Base-by-base conservation (phyloP, 495 filamentous ascomycete species). In the Podospora comata region DNA sequence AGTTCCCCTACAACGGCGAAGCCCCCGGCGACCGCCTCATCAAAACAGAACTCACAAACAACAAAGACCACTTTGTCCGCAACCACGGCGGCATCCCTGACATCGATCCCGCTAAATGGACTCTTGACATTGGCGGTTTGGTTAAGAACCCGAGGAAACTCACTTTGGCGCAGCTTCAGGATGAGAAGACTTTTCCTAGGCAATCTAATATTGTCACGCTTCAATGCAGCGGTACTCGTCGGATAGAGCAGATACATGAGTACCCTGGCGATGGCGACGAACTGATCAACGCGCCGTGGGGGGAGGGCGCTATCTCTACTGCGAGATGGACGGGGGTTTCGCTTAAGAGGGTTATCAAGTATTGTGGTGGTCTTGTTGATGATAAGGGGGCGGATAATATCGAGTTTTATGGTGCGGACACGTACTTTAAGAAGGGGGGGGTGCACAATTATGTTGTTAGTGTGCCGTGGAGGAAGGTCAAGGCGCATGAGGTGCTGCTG, bases 1-100 rank as follows among this genome's bases (percentile, higher is more conserved):
- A 90, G 69, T 91, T 91, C 68, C 89, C 88, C 0, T 91, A 91
- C 77, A 91, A 91, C 57, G 89, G 88, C 7, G 89, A 91, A 67
- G 83, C 88, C 0, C 87, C 7, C 81, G 84, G 67, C 15, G 68
- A 74, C 2, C 68, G 71, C 44, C 68, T 74, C 26, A 59, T 73
- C 39, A 68, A 77, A 69, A 64, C 78, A n/a, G 75, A 78, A 2
- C 80, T 91, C 69, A 91, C 88, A 0, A 80, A 82, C 0, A 91
- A 89, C 62, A 64, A 80, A 5, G 79, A 88, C 6, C 84, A 86
- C 69, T 90, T 89, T 67, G 86, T 91, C 0, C 84, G 89, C 20
- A 91, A 91, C 66, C 89, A 91, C 66, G 88, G 88, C 19, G 78
- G 79, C 0, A 86, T 91, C 55, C 89, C 89, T 2, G 71, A 83